Conservation (phyloP, 768 basidiomycete species). For the Solioccasus polychromus region DNA sequence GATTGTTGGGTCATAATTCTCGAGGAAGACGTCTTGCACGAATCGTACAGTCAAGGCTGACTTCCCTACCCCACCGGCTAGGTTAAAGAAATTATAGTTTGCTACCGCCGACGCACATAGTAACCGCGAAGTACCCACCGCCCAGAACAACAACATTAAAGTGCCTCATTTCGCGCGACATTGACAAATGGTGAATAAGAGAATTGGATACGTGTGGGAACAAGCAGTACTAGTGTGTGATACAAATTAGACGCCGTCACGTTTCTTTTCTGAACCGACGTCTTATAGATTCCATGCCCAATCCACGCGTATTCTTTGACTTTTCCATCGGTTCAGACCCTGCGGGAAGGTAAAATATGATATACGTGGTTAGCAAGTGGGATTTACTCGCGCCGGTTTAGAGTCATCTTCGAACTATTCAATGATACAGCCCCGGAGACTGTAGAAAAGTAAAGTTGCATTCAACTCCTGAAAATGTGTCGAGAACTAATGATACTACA, state of each 20-base stretch:
- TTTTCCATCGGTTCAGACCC: slow-evolving; percentile 49
- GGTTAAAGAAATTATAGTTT: slow-evolving; percentile 6
- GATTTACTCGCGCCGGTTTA: slow-evolving; percentile 27
- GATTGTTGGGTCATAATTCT: slow-evolving; percentile 81
- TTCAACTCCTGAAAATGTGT: background rate
- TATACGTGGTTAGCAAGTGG: background rate
- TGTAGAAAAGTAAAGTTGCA: slow-evolving; percentile 63
- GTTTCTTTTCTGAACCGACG: no score
- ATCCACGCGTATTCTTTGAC: slow-evolving; percentile 69
- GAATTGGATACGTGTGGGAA: slow-evolving; percentile 3
- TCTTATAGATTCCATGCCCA: no score
- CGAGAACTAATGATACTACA: slow-evolving; percentile 29
- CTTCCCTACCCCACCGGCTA: slow-evolving; percentile 88
- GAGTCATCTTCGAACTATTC: slow-evolving; percentile 75
- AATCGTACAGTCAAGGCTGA: slow-evolving; percentile 82
- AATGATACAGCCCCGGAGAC: slow-evolving; percentile 72
- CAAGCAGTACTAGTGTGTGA: slow-evolving; percentile 10
- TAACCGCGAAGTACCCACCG: slow-evolving; percentile 45
- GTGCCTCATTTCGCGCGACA: slow-evolving; percentile 50
- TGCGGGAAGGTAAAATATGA: slow-evolving; percentile 49
- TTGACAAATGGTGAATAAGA: slow-evolving; percentile 6
- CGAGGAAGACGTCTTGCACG: slow-evolving; percentile 68
- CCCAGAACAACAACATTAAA: slow-evolving; percentile 81
- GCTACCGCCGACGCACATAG: background rate
- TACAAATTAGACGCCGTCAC: no score